Conservation (phyloP, 1,284 basidiomycete genomes). For the Cryptococcus sp. region DNA sequence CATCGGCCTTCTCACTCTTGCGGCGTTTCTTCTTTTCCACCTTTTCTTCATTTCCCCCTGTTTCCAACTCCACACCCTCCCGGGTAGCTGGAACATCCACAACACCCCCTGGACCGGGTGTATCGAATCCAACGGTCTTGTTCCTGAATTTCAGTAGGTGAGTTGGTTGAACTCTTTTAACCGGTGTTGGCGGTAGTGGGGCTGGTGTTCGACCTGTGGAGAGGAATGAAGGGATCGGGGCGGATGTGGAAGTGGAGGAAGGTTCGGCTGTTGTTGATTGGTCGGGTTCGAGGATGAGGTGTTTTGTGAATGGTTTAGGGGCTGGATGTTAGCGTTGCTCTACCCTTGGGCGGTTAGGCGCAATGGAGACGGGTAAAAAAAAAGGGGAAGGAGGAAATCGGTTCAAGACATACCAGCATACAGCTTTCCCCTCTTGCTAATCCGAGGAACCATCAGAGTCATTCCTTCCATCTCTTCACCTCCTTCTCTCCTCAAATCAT, state of each 20-base stretch:
- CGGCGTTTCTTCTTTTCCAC: conserved; percentile 17
- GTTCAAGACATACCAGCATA: conserved; percentile 29
- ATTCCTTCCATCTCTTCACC: conserved; percentile 44
- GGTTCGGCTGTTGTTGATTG: neutral
- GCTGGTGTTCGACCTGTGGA: conserved; percentile 11
- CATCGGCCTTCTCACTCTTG: conserved; percentile 12
- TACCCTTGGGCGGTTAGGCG: too few species aligned
- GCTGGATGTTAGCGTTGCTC: conserved; percentile 18
- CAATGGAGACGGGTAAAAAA: neutral
- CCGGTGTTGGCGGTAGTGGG: conserved; percentile 4
- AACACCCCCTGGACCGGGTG: conserved; percentile 26
- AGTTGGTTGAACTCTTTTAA: conserved; percentile 31
- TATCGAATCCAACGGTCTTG: conserved; percentile 31
- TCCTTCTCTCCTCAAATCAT: conserved; percentile 21
- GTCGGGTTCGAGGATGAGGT: conserved; percentile 36
- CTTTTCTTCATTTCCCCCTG: conserved; percentile 8
- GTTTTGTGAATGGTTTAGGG: conserved; percentile 33
- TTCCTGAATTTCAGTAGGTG: conserved; percentile 43
- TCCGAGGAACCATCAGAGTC: conserved; percentile 37
- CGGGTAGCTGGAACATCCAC: neutral
- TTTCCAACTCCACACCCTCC: conserved; percentile 5
- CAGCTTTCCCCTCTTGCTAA: conserved; percentile 28
- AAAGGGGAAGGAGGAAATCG: too few species aligned
- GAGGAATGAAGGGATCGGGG: conserved; percentile 18
- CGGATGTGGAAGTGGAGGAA: neutral